Evolutionary conservation across 2,329 filamentous ascomycete species (phyloP), one percentile per base, ranked within the genome.

Genomic region (Phialemonium atrogriseum): DNA sequence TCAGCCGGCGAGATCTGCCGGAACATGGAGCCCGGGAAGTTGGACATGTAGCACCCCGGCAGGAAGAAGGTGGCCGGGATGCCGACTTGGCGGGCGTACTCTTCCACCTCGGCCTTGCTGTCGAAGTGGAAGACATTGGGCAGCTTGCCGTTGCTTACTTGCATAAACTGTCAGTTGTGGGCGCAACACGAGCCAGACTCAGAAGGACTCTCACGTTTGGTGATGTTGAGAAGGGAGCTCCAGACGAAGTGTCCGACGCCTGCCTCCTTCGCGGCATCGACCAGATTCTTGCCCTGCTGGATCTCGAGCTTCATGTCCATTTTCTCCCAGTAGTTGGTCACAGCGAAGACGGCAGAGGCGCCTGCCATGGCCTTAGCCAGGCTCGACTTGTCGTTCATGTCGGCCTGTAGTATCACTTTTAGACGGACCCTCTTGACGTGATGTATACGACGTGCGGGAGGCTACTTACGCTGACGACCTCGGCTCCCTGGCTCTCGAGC

Each of bases 1-100:
- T 37, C 54, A 39, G 35, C 47, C 42, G 33, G 54, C 25, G 33
- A 47, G n/a, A n/a, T n/a, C 20, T 36, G 40, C 10, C 39, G 41
- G 33, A 59, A 33, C 43, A 45, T 49, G 17, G 36, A 40, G 9
- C 45, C 49, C 2, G 52, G 33, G 11, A 66, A 50, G 45, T 73
- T 75, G 42, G 62, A 49, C 68, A 74, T 71, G 44, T 70, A 77
- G 30, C 57, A 59, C 3, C 59, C 72, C 0, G 70, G 64, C n/a
- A 64, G 50, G 44, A 71, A 64, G 46, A 70, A 73, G 0, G 68
- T 59, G 14, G 61, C 58, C 3, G 64, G 60, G 7, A 74, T 53
- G 0, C 58, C 59, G 4, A 67, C 44, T 0, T 39, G 35, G 12
- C 67, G 62, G 27, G 74, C 65, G 44, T 77, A 73, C n/a, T 58